Base-by-base conservation (phyloP, 768 basidiomycete species). In the Xerocomellus dryophilus region DNA sequence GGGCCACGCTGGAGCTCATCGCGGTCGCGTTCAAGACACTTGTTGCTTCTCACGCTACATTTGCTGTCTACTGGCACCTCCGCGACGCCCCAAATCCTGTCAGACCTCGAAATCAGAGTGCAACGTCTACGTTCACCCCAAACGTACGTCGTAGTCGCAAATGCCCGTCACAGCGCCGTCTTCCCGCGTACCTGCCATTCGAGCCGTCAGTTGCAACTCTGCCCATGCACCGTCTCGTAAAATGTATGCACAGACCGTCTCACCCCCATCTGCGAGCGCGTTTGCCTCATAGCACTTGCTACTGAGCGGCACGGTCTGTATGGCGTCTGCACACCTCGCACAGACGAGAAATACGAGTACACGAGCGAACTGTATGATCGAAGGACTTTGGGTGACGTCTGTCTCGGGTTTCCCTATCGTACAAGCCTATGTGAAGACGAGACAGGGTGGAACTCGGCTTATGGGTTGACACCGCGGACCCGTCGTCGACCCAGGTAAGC, bases 1-100 rank as follows among this genome's bases (percentile, higher is more conserved):
- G 83, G 9, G 18, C 51, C 0, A 25, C 50, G 48, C 59, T 66
- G n/a, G 61, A 56, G 41, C 8, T 64, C 64, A 65, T 66, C 35
- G 7, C 12, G 29, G 64, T 54, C 43, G 29, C 4, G 36, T 32
- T 34, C 46, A 47, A 32, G 34, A 29, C 15, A 9, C 23, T 25
- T 17, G 7, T 31, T 4, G 11, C 48, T 60, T 60, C 58, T 39
- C 53, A 60, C 57, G 47, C 18, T 34, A 18, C 46, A 46, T 20
- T 25, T 6, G 25, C 25, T 25, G 25, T 25, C 25, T 25, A 25
- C 23, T 25, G 23, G 23, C 23, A 25, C 23, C 23, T 25, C 25
- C 25, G 25, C 25, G 25, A 25, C 25, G 25, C 25, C 5, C 25
- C 25, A 3, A n/a, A 7, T 4, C 6, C 15, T 18, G 43, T 25